Evolutionary conservation across 352 stramenopile species (phyloP), one percentile per base, ranked within the genome.

Genomic region (Pythium chondricola): DNA sequence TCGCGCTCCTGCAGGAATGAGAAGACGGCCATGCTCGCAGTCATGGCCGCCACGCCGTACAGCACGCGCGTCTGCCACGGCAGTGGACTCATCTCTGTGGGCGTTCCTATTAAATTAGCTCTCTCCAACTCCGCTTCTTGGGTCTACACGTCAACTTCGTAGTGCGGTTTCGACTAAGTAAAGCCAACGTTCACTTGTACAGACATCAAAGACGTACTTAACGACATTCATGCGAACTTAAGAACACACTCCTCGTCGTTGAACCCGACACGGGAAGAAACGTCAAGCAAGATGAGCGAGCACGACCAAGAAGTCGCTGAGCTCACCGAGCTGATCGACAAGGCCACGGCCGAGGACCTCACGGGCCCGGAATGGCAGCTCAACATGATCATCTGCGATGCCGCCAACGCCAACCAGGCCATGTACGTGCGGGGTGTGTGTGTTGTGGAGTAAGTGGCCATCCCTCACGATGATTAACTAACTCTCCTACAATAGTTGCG

Each of bases 31-130:
- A 90, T 65, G 45, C 77, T 68, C 13, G 74, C 78, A 7, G 83
- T 82, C 75, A 93, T 89, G 56, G 83, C 83, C 44, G 77, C 80
- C 2, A 72, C 80, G 18, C 83, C 83, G 43, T 88, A 93, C 25
- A 88, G 52, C 33, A 88, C 35, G 13, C 67, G 74, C 55, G 71
- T 61, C 35, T 65, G 73, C 56, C 79, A 48, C 48, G 79, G 50
- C 37, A 85, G 37, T 62, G 72, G 47, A 18, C 41, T 53, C 48
- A 58, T 63, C 18, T 13, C 30, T 6, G 20, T 4, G 18, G 13
- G 18, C 2, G 10, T 20, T 33, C 29, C 29, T 33, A n/a, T n/a
- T n/a, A n/a, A n/a, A n/a, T n/a, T n/a, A n/a, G n/a, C n/a, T n/a
- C n/a, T n/a, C n/a, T n/a, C n/a, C n/a, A n/a, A n/a, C n/a, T n/a